phyloP scores from a whole-genome alignment of 2,329 filamentous ascomycete genomes.

The Periconia sp. region DNA sequence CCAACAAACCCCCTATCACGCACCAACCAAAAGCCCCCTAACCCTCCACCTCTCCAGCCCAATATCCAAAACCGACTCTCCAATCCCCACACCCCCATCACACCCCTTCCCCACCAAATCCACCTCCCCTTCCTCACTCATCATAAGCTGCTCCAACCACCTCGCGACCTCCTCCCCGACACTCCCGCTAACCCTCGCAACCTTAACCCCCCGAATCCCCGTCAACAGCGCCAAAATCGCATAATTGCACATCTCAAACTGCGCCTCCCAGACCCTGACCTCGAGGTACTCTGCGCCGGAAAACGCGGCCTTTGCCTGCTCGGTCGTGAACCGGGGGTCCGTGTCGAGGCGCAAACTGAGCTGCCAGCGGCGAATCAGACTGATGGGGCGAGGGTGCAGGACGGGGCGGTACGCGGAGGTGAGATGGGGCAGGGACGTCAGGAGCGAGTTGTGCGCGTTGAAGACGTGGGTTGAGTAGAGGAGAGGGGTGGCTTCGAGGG shows the following conservation, averaged over 20 bases:
- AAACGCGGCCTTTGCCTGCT: conserved; percentile 48
- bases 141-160: conserved; percentile 51
- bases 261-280: conserved; percentile 52
- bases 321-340: conserved; percentile 49
- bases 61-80: background rate
- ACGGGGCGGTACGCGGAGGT: conserved; percentile 41
- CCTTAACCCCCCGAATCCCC: conserved; percentile 49
- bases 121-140: conserved; percentile 20
- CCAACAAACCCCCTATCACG: too few relatives aligned
- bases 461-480: conserved; percentile 55
- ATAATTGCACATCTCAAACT: conserved; percentile 43
- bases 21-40: background rate
- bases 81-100: background rate
- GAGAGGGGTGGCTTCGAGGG: conserved; percentile 46
- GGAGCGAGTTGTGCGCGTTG: conserved; percentile 51
- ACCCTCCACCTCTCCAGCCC: background rate
- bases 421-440: conserved; percentile 49
- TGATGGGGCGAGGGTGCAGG: conserved; percentile 27
- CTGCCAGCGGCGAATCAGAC: conserved; percentile 48
- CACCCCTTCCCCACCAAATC: background rate
- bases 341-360: conserved; percentile 53
- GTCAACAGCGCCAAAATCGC: conserved; percentile 49
- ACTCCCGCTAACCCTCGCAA: conserved; percentile 47
- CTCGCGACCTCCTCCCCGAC: conserved; percentile 45
- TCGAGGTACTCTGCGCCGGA: conserved; percentile 50